Base-by-base conservation (phyloP, 1,284 basidiomycete species). In the Cutaneotrichosporon mucoides region DNA sequence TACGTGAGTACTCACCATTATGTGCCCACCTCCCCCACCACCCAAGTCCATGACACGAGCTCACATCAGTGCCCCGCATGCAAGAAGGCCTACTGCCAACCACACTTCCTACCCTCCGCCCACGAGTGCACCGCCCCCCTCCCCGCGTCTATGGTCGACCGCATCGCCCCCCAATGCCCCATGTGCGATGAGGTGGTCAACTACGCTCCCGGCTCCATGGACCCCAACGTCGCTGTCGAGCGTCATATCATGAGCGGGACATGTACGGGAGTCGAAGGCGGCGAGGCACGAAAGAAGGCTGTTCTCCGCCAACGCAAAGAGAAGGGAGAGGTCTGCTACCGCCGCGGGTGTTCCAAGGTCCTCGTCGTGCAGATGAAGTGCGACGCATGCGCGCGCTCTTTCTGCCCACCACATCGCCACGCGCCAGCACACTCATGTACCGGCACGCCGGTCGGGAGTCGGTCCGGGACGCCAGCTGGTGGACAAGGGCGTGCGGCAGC, bases 91-190 rank as follows among this genome's bases (percentile, higher is more conserved):
- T 79, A 69, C 65, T 79, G 77, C 62, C 75, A 76, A 58, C 68
- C 72, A 5, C 77, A 79, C 61, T 77, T 78, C 60, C 70, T 75
- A 3, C 73, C 76, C 13, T 70, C 71, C 6, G 64, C 66, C 35
- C 77, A 79, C 57, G 37, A 61, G 2, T 79, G 77, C 56, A 70
- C 67, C 0, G 65, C 74, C 2, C 76, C 75, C 1, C 68, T 77
- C 9, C 76, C 76, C 13, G 48, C 72, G 10, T 71, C 69, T 16
- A 74, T 75, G 69, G 62, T 74, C 40, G 73, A 79, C 66, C 69
- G 77, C 8, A 76, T 75, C 52, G 76, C 77, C 0, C 77, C 77
- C 0, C 63, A 69, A 47, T 79, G 77, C 50, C 77, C 77, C 6
- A 61, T 79, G 53, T 79, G 77, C 57, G 60, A 72, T 62, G 57